Evolutionary conservation across 345 rosid species (phyloP), one percentile per base, ranked within the genome.

Genomic region (Eucalyptus viminalis): DNA sequence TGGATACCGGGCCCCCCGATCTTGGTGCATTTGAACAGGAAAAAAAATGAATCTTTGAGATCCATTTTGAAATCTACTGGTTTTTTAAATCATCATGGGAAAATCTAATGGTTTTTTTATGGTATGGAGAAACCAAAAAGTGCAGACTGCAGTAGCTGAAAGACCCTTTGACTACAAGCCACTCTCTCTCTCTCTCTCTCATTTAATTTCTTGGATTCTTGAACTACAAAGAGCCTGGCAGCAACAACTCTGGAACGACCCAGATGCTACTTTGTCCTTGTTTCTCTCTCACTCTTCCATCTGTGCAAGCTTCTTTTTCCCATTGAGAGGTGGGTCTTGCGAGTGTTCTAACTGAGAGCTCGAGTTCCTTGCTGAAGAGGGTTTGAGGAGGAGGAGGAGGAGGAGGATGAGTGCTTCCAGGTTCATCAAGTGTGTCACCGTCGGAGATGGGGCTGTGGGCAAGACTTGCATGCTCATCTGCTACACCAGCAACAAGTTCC

Each of bases 401-500:
- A 85, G 90, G 92, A 93, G 86, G 88, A 97, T 97, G 99, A 98
- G 96, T 88, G 99, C 95, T 92, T 96, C 99, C 4, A 98, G 94
- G 97, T 98, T 98, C 96, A 97, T 98, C 58, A 98, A 98, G 93
- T 98, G 99, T 91, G 99, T 98, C 87, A 97, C 99, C 3, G 99
- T 98, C 87, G 99, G 99, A 90, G 99, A 98, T 92, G 99, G 99
- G 91, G 99, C 99, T 93, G 99, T 98, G 44, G 99, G 99, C 65
- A 98, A 98, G 93, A 98, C 99, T n/a, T 98, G 99, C 93, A 98
- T 97, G 99, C 99, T 98, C 89, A 97, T 98, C 92, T 97, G 99
- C 90, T 98, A 96, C 92, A 98, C 99, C 86, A 96, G 99, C 93
- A 98, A 98, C 96, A 96, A 95, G 96, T 98, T 98, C 93, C 99